Base-by-base conservation (phyloP, 208 protist species). In the Leishmania turanica region DNA sequence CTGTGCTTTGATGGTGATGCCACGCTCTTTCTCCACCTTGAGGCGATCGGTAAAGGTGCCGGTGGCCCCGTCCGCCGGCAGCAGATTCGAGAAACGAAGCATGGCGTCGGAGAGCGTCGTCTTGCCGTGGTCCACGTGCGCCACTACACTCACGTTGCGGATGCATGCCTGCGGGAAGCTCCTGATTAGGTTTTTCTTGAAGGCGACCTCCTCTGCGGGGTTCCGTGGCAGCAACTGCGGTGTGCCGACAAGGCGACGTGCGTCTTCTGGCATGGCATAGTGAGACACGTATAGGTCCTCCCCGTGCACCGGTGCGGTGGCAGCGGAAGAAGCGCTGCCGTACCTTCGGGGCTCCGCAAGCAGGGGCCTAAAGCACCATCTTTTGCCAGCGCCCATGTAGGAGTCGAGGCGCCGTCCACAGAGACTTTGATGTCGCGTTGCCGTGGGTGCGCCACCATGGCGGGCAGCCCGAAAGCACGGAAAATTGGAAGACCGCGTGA, bases 1-100 rank as follows among this genome's bases (percentile, higher is more conserved):
- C 78, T 99, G 96, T 40, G 98, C 97, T 82, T 99, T 99, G 27
- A 99, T 95, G 1, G 98, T 99, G 73, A 99, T 99, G 42, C 96
- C 98, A 54, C 99, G 91, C 70, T 99, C 95, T 80, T 94, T 90
- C 82, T 99, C 99, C 1, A 99, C 98, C 40, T 96, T 79, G n/a
- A 99, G 87, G 31, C 96, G 95, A 83, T 99, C 98, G 1, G 98
- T 92, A 81, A 96, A 98, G 60, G 95, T 93, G 11, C 92, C 91
- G 6, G 91, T 90, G 42, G 83, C 90, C 21, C 85, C 91, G 64
- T 95, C 90, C 0, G 88, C 81, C 0, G 85, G 84, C 49, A 99
- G 84, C 62, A 98, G 87, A 31, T 92, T 93, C 0, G 96, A 93
- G 31, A 89, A 87, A 42, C 96, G 88, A 27, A 99, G 87, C 60